Evolutionary conservation across 805 yeast genomes (phyloP), one percentile per base, ranked within the genome.

Genomic region (Schwanniomyces vanrijiae): DNA sequence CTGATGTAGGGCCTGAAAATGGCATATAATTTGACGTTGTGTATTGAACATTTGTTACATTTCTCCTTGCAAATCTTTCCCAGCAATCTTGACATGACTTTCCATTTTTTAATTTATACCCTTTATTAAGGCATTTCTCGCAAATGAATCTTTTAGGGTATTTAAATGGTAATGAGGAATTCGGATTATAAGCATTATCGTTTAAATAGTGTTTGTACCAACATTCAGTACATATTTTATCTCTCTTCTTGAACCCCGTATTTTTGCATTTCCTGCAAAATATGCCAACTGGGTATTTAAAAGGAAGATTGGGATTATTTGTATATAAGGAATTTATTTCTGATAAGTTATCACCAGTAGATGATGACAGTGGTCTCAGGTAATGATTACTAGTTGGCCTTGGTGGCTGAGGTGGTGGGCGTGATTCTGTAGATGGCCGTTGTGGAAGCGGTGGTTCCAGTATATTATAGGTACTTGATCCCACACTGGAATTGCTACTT

Each of bases 71-170:
- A 61, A 84, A 88, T 42, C 61, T 56, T 20, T 74, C 76, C 84
- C 88, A 89, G 63, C 96, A 89, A 37, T 76, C 75, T 54, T 80
- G 78, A 60, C 96, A 89, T 5, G 81, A 68, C 41, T 67, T 71
- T n/a, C 86, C 87, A 54, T 81, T 83, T 58, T 79, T 83, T 56
- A 78, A 76, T 54, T 72, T 71, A 59, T 71, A 74, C 2, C 96
- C 96, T 0, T 91, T 85, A 59, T 89, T 89, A 46, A 75, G 70
- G 67, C 96, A 89, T 56, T 84, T 85, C 7, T 69, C 64, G 59
- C 96, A 89, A 47, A 69, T 66, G 58, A 69, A 84, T 2, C 81
- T 75, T 2, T 53, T 62, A 0, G 96, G 95, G 55, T 86, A 89
- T 42, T 63, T 62, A 81, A 88, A 86, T 0, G 91, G 88, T 5